Percentiles rank a stretch among this genome's conserved stretches.
phyloP scores from a whole-genome alignment of 345 rosid genomes.

The Adansonia digitata region DNA sequence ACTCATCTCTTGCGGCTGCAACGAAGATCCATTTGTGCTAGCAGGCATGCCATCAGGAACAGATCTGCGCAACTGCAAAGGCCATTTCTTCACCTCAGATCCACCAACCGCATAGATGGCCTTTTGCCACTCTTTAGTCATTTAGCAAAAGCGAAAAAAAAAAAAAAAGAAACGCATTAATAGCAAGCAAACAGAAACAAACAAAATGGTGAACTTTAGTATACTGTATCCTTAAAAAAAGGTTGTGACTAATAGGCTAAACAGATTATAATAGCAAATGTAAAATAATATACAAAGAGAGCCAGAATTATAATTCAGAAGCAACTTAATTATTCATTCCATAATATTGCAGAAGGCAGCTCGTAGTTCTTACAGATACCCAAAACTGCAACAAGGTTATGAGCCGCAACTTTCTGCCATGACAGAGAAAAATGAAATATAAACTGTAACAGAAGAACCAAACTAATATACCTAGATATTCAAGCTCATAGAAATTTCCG shows the following conservation, averaged over 20 bases:
- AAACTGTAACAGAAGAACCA: not conserved
- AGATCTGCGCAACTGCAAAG: conserved; percentile 82
- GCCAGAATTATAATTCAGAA: not conserved
- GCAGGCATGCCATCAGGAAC: conserved; percentile 74
- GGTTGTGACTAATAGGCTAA: conserved; percentile 2
- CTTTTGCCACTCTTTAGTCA: conserved; percentile 87
- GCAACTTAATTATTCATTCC: not conserved
- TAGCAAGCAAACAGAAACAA: not conserved
- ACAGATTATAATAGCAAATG: not conserved
- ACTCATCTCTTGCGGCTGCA: conserved; percentile 90
- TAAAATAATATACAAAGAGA: not conserved
- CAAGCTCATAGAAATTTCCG: conserved; percentile 94
- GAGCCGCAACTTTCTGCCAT: too few species aligned
- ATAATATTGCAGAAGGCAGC: not conserved
- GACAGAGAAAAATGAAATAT: not conserved
- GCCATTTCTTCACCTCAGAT: conserved; percentile 92
- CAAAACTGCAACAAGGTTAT: not conserved
- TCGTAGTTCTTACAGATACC: not conserved
- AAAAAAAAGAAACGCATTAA: conserved; percentile 7
- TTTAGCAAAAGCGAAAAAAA: conserved; percentile 8
- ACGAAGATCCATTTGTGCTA: conserved; percentile 61
- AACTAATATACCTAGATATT: conserved; percentile 65
- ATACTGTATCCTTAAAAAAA: not conserved
- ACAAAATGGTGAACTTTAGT: not conserved
- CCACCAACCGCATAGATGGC: conserved; percentile 91